Base-by-base conservation (phyloP, 768 basidiomycete species). In the Serendipita indica region DNA sequence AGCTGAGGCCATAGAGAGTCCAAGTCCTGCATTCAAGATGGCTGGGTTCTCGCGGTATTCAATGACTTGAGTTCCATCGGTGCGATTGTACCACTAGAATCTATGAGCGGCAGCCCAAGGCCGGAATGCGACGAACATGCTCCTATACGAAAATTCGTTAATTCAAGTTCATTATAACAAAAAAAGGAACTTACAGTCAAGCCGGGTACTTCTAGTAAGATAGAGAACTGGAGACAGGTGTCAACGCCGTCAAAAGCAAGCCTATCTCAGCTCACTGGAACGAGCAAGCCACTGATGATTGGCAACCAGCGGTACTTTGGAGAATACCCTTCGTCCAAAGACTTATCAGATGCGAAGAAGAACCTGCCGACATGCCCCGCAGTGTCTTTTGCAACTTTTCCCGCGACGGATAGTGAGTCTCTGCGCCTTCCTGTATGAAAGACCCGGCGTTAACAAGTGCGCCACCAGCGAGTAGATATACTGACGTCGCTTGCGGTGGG, bases 141-240 rank as follows among this genome's bases (percentile, higher is more conserved):
- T 41, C 27, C 57, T 16, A 20, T 7, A 41, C 25, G 49, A 39
- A 22, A 32, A 39, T 14, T 16, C 33, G 18, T 33, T 22, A 58
- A n/a, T 7, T 35, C 39, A 33, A 46, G n/a, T 41, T 7, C 20
- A 20, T 25, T 28, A 35, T 12, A 41, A 46, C 25, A 57, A 16
- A 33, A 33, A 30, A 25, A 13, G 33, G 45, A 20, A 62, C 65
- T 62, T 82, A 86, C 86, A 1, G 86, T 89, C 10, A 89, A 69
- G 14, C 84, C 83, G 0, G 89, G 89, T 28, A 91, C 86, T 64
- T 85, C 84, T 30, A 90, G 73, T n/a, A 91, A 74, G 52, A 89
- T 84, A 16, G 83, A 78, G 64, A 91, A 87, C 0, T 67, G 68
- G 20, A 58, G 32, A 2, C 12, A 12, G 45, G 12, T 20, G 25